A percentile compares a stretch with the other conserved stretches of the same genome.
Evolutionary conservation across 2,329 filamentous ascomycete genomes (phyloP).

Genomic region (Alternaria sp.): DNA sequence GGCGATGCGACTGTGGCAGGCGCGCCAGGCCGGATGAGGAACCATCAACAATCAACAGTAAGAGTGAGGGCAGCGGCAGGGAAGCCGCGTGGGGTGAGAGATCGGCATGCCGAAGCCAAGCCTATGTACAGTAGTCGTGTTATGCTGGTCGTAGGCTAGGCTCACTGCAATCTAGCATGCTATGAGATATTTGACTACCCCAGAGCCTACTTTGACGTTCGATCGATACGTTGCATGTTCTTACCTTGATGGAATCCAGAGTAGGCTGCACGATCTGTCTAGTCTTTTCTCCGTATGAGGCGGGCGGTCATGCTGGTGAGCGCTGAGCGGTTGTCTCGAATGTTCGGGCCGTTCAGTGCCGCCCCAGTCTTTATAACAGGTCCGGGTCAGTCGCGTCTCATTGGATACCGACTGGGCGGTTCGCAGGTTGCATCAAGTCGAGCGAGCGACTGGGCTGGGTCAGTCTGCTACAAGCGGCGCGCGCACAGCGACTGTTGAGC

Average conservation of each 20-base stretch:
- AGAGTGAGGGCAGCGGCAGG: background rate
- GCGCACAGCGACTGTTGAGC: constrained; percentile 5
- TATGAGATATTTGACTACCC: background rate
- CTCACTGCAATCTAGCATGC: background rate
- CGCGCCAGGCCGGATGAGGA: background rate
- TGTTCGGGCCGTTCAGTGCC: constrained; percentile 5
- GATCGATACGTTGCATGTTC: background rate
- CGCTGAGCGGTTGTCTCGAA: background rate
- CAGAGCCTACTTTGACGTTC: background rate
- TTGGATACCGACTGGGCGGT: constrained; percentile 3
- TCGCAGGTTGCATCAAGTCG: constrained; percentile 7
- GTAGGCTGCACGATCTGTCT: background rate
- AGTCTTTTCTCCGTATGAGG: background rate
- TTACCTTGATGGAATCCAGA: background rate
- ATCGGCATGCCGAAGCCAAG: background rate
- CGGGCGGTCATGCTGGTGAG: background rate
- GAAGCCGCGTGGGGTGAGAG: background rate
- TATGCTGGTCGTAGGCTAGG: background rate
- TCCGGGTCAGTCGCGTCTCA: background rate
- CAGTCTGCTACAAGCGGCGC: background rate
- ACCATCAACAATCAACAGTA: background rate
- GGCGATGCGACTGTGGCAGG: constrained; percentile 7
- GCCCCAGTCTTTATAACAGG: constrained; percentile 5
- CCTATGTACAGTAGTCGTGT: background rate
- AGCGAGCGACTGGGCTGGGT: constrained; percentile 8